Evolutionary conservation across 257 asterid genomes (phyloP).

Genomic region (Jacaranda copaia): DNA sequence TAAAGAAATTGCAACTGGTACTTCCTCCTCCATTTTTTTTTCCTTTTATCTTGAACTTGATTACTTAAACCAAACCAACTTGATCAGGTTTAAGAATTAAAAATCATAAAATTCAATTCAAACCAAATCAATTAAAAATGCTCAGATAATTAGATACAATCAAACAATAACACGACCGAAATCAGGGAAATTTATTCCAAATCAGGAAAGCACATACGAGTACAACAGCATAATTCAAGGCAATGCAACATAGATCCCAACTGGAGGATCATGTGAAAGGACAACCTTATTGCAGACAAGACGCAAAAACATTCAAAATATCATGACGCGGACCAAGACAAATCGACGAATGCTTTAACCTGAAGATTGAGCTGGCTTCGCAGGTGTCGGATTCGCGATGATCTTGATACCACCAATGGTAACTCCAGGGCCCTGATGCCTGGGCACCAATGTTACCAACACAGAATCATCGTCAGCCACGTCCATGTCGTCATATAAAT

Average conservation of each 20-base stretch:
- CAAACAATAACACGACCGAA: neutral
- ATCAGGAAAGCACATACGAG: neutral
- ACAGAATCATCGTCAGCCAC: slow-evolving; percentile 51
- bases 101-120: no score
- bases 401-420: slow-evolving; percentile 54
- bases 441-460: slow-evolving; percentile 56
- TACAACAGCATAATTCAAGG: neutral
- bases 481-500: slow-evolving; percentile 53
- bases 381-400: slow-evolving; percentile 15
- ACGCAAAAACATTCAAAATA: neutral
- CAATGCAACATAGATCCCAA: neutral
- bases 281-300: neutral
- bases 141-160: no score
- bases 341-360: slow-evolving; percentile 2
- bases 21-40: no score
- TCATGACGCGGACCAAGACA: neutral
- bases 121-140: no score
- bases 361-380: neutral
- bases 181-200: neutral
- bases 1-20: no score
- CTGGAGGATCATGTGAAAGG: neutral
- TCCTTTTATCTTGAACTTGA: no score
- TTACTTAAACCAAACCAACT: no score
- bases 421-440: slow-evolving; percentile 40
- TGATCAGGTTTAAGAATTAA: no score